Base-by-base conservation (phyloP, 202 grass and related monocot genomes). In the Hordeum pubiflorum region DNA sequence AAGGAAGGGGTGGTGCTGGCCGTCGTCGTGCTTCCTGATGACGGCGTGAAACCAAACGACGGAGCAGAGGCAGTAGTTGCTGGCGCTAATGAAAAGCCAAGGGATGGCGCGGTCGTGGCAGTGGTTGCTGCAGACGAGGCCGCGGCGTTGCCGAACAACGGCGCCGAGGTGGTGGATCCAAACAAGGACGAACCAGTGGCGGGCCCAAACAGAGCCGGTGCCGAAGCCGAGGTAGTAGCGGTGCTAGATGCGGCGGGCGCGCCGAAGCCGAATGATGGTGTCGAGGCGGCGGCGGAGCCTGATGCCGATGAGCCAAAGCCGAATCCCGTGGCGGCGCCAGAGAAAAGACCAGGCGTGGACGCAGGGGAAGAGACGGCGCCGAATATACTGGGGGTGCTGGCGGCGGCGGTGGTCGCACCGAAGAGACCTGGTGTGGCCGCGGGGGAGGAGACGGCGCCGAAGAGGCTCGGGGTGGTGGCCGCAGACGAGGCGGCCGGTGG, bases 101-200 rank as follows among this genome's bases (percentile, higher is more conserved):
- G 76, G 36, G 82, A 76, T 78, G 77, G 62, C 4, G 58, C 18
- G 40, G 85, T 77, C 12, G 82, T 72, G 12, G 74, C 78, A 12
- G 84, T 70, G 70, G 84, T 29, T 50, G 85, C 57, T 21, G 79
- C 41, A 72, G 91, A 81, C 63, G 82, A 76, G 41, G 64, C 56
- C 18, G 75, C 67, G 74, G 36, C 34, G 44, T 37, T 83, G 34
- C 88, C 82, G 67, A 90, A 79, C 37, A 81, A 48, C 27, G 74
- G 65, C 9, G 85, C 84, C 4, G 88, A 64, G 31, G 89, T 75
- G 54, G 83, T 74, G 22, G 84, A 89, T 84, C 84, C 89, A 72
- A 87, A 94, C 77, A 89, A 79, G 20, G 83, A 13, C 63, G 85
- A 85, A 29, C 86, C 46, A n/a, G 87, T 74, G 26, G 87, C 3